Conservation (phyloP, 495 filamentous ascomycete species). For the Podospora australis region DNA sequence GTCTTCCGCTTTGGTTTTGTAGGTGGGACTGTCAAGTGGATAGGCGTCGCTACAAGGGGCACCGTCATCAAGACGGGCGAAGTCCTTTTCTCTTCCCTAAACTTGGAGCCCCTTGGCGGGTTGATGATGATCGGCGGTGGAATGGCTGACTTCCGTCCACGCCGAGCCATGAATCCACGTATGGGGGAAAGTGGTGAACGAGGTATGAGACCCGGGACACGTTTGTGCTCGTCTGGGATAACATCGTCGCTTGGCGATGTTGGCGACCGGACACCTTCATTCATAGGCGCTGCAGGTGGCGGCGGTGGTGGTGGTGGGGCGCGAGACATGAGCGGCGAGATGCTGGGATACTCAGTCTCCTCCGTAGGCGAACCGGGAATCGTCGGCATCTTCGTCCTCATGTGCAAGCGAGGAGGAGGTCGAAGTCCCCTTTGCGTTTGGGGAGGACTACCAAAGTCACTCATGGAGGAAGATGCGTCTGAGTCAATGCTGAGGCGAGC, state of each 20-base stretch:
- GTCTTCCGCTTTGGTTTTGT: conserved; percentile 24
- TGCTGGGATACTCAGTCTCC: conserved; percentile 10
- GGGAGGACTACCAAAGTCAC: conserved; percentile 5
- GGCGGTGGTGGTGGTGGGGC: conserved; percentile 2
- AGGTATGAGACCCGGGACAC: conserved; percentile 14
- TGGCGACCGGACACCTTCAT: too few relatives aligned
- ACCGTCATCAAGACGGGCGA: neutral
- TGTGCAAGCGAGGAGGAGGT: conserved; percentile 10
- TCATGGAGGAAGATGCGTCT: conserved; percentile 10
- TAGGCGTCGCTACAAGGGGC: neutral
- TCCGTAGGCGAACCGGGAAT: conserved; percentile 19
- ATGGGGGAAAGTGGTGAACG: conserved; percentile 20
- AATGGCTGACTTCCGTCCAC: conserved; percentile 5
- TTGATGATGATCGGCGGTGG: conserved; percentile 18
- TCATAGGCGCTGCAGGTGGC: too few relatives aligned
- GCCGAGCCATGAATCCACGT: conserved; percentile 6
- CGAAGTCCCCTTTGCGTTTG: conserved; percentile 7
- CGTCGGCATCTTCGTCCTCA: conserved; percentile 7
- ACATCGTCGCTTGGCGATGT: conserved; percentile 10
- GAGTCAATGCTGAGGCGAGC: neutral
- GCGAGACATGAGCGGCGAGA: conserved; percentile 22
- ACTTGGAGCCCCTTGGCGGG: neutral
- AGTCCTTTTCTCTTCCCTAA: conserved; percentile 3
- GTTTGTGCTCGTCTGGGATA: conserved; percentile 21
- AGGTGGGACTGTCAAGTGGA: neutral